Evolutionary conservation across 1,139 yeast genomes (phyloP), one percentile per base, ranked within the genome.

Genomic region (Yamadazyma pseudoaaseri): DNA sequence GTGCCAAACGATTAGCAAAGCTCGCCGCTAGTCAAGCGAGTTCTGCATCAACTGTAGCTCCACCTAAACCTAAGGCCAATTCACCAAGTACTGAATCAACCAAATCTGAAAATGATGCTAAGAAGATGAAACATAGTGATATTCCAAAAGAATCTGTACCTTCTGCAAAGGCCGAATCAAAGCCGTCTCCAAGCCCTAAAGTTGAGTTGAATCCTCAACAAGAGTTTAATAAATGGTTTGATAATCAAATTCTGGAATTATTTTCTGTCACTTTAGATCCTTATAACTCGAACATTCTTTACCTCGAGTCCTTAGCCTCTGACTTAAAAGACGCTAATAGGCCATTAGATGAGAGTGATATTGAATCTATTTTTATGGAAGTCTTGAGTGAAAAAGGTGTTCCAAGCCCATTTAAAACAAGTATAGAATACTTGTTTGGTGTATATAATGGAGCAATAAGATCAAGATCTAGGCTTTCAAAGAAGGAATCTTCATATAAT

Each of bases 1-100:
- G 83, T 47, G 79, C 79, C 26, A 76, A 74, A 48, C 54, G 83
- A 30, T 57, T 77, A 46, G 81, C 81, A n/a, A 69, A 65, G 41
- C 54, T 76, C 36, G 68, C 65, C 5, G 59, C 61, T 23, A 10
- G 21, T 20, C 31, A 29, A 11, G 13, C 31, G n/a, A 29, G 14
- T 12, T 21, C 31, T 15, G 5, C 20, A 6, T 3, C 26, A 5
- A 15, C 8, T 22, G 13, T 22, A 6, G 13, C 7, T 22, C 11
- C 29, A 5, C 20, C 20, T 4, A 6, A 5, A 16, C 7, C 12
- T 20, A 15, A 26, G n/a, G 11, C 6, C 11, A 10, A 24, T 5
- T 17, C 13, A 7, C 3, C 20, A 16, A 16, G 12, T 26, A 11
- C 27, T 13, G 16, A 12, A 6, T 9, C 30, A 3, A 5, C 25